Base-by-base conservation (phyloP, 108 stramenopile species). In the Asterionellopsis glacialis region DNA sequence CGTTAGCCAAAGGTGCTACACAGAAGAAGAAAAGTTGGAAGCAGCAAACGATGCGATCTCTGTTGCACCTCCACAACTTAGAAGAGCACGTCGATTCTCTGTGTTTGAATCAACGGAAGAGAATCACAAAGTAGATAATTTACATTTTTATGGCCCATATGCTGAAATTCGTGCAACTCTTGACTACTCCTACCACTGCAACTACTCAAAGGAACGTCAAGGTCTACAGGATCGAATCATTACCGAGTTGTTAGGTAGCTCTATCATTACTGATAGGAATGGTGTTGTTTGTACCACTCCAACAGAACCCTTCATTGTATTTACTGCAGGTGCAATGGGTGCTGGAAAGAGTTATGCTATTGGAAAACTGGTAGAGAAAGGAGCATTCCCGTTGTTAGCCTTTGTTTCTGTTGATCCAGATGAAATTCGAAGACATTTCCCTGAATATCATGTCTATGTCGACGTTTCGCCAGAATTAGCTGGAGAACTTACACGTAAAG, bases 271-370 rank as follows among this genome's bases (percentile, higher is more conserved):
- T 9, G 92, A 93, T 60, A 63, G 72, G 23, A 73, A 87, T 67
- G 87, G 87, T 11, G 52, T 73, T 22, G 57, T 83, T 21, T 89
- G 92, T 40, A 81, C 73, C 38, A 84, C 86, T 14, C 88, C 92
- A 9, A 88, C 87, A 12, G 85, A 94, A 42, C 92, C 92, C 26
- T 94, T 85, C 85, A 73, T 88, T 48, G 85, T 83, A 9, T 94
- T 94, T 64, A 96, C 95, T 26, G 95, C 93, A 11, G 95, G 95
- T 9, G 90, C 90, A 12, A 96, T 96, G 95, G 63, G 80, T 77
- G 80, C 81, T 22, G 95, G 80, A 47, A 96, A 87, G 65, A 64
- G 73, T 18, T 79, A 95, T 58, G 89, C 89, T 16, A 88, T 96
- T 63, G 63, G 72, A 27, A 52, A 53, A 41, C 45, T 93, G 45